Base-by-base conservation (phyloP, 2,329 filamentous ascomycete genomes). In the Arachnopeziza araneosa region DNA sequence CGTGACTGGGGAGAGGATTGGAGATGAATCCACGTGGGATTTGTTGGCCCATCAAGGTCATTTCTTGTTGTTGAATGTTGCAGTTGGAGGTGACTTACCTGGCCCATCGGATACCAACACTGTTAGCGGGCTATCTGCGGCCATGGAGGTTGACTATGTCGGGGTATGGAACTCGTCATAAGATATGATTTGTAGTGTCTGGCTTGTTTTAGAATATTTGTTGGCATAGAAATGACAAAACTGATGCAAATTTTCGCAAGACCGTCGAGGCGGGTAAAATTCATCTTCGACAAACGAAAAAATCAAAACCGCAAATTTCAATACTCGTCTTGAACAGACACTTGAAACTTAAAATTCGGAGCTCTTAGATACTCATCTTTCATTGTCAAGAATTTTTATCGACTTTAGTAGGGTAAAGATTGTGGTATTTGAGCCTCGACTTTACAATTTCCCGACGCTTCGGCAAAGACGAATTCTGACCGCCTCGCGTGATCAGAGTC, bases 61-160 rank as follows among this genome's bases (percentile, higher is more conserved):
- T 61, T 74, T 76, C 65, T 62, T 77, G 19, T 55, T 77, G 52
- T 64, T 77, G 22, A 75, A 77, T 60, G 71, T 77, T n/a, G 75
- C 75, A 23, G 70, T 77, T 2, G 75, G 75, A 21, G 75, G 75
- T 1, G 60, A 68, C 22, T 74, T 70, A 23, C 64, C 66, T 2
- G 67, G 61, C 23, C 75, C 73, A 17, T 76, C 77, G 0, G 75
- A 70, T 12, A 62, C 63, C 2, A 53, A 55, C 32, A 77, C 76
- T 2, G 55, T 60, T 14, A 75, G 69, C 9, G 36, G 36, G 12
- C 4, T 14, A 12, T 12, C 3, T 44, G 69, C 73, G 8, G 66
- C 65, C 12, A 74, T 78, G 72, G 73, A 77, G 63, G 68, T 78
- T 21, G 72, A 74, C 51, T 76, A 76, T 61, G 74, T 78, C 21